Percentiles rank a stretch among this genome's conserved stretches.
Evolutionary conservation across 1,284 basidiomycete species (phyloP).

Genomic region (Cryptococcus sp.): DNA sequence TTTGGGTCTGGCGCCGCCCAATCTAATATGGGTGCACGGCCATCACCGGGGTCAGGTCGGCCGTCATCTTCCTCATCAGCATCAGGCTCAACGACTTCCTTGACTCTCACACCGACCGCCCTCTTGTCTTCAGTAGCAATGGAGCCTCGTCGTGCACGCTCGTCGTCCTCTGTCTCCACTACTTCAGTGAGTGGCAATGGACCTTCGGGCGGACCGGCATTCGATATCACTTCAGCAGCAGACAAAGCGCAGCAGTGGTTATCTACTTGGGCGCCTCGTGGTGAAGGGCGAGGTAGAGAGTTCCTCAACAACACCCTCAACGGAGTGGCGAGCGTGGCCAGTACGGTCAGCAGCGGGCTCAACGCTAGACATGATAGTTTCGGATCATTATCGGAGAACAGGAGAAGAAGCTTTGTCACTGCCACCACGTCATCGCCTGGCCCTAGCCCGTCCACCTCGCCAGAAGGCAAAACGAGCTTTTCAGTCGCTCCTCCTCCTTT

Average conservation of each 20-base stretch:
- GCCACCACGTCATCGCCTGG: background rate
- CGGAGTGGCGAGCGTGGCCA: constrained; percentile 46
- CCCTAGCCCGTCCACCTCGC: background rate
- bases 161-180: constrained; percentile 26
- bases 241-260: constrained; percentile 47
- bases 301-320: constrained; percentile 42
- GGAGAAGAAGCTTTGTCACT: constrained; percentile 3
- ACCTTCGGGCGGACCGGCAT: constrained; percentile 11
- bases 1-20: constrained; percentile 9
- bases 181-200: constrained; percentile 3
- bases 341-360: constrained; percentile 31
- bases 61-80: constrained; percentile 5
- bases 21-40: background rate
- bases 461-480: background rate
- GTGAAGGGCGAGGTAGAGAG: constrained; percentile 45
- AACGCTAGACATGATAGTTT: constrained; percentile 3
- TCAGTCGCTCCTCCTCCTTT: constrained; percentile 1
- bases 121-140: constrained; percentile 14
- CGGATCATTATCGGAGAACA: background rate
- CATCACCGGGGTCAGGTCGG: background rate
- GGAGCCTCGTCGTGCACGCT: constrained; percentile 25
- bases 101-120: constrained; percentile 6
- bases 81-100: constrained; percentile 13
- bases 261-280: constrained; percentile 45
- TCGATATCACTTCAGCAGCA: constrained; percentile 23